Percentiles rank a stretch among this genome's conserved stretches.
Conservation (phyloP, 1,284 basidiomycete genomes). For the Ganoderma lingzhi region DNA sequence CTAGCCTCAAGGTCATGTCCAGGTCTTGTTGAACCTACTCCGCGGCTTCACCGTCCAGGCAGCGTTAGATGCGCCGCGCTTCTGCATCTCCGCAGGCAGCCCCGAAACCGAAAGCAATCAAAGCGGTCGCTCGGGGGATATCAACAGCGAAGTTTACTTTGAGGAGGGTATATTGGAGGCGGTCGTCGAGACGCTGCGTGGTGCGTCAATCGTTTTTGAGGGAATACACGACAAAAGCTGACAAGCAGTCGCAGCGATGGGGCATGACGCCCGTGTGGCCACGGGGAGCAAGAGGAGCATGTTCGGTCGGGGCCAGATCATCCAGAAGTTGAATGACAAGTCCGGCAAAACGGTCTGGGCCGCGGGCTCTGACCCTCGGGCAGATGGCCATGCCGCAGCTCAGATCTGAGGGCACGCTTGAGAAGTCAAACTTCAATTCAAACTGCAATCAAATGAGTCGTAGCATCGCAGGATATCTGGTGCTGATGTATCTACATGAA, state of each 20-base stretch:
- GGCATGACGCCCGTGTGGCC: constrained; percentile 79
- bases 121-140: constrained; percentile 64
- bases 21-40: constrained; percentile 92
- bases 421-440: neutral
- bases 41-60: constrained; percentile 87
- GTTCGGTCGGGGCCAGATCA: constrained; percentile 95
- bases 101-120: constrained; percentile 66
- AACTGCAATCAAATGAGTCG: neutral
- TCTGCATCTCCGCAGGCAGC: constrained; percentile 90
- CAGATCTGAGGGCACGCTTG: constrained; percentile 68
- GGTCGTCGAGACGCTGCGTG: constrained; percentile 67
- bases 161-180: constrained; percentile 83
- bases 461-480: constrained; percentile 5
- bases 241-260: constrained; percentile 66
- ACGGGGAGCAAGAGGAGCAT: constrained; percentile 70
- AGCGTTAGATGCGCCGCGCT: constrained; percentile 92
- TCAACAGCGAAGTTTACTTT: constrained; percentile 87
- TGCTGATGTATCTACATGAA: constrained; percentile 11
- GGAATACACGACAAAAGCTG: neutral
- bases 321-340: constrained; percentile 76
- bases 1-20: constrained; percentile 90
- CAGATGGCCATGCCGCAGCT: constrained; percentile 88
- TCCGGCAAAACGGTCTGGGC: constrained; percentile 84
- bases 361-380: constrained; percentile 87
- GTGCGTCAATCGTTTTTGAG: constrained; percentile 46